Conservation (phyloP, 225 moss, liverwort and hornwort species). For the Pseudisothecium myosuroides region DNA sequence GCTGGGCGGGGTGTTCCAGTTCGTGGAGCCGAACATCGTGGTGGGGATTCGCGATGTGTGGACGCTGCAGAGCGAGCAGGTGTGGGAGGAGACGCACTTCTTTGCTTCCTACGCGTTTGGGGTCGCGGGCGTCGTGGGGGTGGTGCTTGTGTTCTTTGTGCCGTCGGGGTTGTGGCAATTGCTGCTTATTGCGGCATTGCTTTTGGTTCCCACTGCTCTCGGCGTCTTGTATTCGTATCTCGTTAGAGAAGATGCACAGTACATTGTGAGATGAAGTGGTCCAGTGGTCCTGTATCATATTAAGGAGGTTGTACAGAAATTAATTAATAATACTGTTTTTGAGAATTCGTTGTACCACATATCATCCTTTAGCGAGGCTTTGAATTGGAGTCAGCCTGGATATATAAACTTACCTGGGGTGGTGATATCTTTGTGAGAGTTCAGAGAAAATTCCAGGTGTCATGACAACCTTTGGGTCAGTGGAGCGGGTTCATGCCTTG, state of each 20-base stretch:
- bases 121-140: slow-evolving; percentile 21
- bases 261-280: slow-evolving; percentile 11
- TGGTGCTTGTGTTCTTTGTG: slow-evolving; percentile 41
- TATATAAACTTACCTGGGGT: background rate
- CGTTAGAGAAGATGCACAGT: slow-evolving; percentile 46
- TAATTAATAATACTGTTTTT: no score
- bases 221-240: slow-evolving; percentile 42
- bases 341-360: background rate
- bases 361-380: background rate
- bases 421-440: background rate
- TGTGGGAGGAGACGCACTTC: slow-evolving; percentile 62
- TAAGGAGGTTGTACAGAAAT: background rate
- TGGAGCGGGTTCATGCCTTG: background rate
- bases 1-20: slow-evolving; percentile 30
- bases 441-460: background rate
- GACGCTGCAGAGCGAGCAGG: slow-evolving; percentile 56
- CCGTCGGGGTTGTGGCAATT: slow-evolving; percentile 39
- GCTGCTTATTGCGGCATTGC: slow-evolving; percentile 13
- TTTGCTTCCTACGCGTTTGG: slow-evolving; percentile 40
- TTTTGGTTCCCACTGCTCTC: slow-evolving; percentile 15
- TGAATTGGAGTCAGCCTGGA: background rate
- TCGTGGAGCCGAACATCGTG: slow-evolving; percentile 54
- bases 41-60: slow-evolving; percentile 71
- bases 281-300: background rate
- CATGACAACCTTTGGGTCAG: background rate